Percentiles rank a stretch among this genome's conserved stretches.
Conservation (phyloP, 192 early-diverging fungal genomes). For the Allomyces javanicus region DNA sequence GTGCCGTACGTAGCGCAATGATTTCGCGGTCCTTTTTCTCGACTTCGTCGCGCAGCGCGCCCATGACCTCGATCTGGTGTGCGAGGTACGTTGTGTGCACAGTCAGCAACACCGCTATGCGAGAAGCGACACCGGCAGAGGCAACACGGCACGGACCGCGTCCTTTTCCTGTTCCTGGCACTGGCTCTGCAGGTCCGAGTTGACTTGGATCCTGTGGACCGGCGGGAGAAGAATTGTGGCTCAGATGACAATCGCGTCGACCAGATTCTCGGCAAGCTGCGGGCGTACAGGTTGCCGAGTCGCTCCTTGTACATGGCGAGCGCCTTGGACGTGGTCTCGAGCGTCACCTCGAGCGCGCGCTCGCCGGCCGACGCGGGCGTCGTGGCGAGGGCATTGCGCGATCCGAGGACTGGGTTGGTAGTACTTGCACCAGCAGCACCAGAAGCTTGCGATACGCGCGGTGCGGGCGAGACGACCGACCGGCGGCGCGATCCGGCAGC, state of each 20-base stretch:
- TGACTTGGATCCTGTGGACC: slow-evolving; percentile 15
- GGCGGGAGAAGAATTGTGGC: too few species aligned
- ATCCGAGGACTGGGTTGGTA: too few species aligned
- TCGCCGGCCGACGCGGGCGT: too few species aligned
- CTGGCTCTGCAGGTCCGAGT: slow-evolving; percentile 28
- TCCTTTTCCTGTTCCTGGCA: slow-evolving; percentile 36
- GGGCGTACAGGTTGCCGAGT: neutral
- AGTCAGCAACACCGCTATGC: too few species aligned
- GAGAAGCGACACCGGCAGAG: slow-evolving; percentile 3
- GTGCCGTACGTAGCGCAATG: slow-evolving; percentile 18
- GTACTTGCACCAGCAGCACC: too few species aligned
- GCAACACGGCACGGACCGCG: slow-evolving; percentile 16
- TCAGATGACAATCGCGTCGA: neutral
- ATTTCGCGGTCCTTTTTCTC: slow-evolving; percentile 28
- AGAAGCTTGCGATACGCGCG: too few species aligned
- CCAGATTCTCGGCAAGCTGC: neutral
- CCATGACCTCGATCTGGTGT: slow-evolving; percentile 35
- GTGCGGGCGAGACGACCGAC: too few species aligned
- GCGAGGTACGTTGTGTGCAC: neutral
- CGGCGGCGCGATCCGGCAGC: too few species aligned
- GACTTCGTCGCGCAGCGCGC: slow-evolving; percentile 30
- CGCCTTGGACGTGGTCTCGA: neutral
- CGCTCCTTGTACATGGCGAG: neutral
- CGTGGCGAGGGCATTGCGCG: too few species aligned
- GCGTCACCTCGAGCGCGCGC: neutral